Evolutionary conservation across 2,329 filamentous ascomycete genomes (phyloP), one percentile per base, ranked within the genome.

Genomic region (Pezicula radicicola): DNA sequence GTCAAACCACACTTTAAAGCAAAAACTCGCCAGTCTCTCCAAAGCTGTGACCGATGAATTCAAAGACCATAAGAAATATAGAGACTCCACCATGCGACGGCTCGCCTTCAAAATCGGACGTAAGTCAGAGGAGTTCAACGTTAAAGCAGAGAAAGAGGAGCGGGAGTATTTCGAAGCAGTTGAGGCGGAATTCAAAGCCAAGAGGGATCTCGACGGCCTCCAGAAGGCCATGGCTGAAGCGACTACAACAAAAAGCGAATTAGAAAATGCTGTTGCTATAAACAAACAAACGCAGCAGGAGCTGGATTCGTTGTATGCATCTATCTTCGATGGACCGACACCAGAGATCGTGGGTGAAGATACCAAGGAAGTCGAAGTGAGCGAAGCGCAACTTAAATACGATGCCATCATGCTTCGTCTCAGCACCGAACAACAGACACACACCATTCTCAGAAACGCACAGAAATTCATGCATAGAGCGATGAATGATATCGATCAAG

Each of bases 271-370:
- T 12, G 66, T 66, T 2, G 49, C 56, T 3, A 64, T 70, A 9
- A 73, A 78, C 52, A 59, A 61, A 4, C 58, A 66, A 36, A 72
- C 76, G 2, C 73, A 79, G 58, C 53, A 55, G 3, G 72, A 78
- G 18, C 72, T 83, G 6, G 77, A 83, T 55, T 63, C 62, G 3
- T 68, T 83, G 3, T 83, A 83, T 62, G 62, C 74, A n/a, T 70
- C 68, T 47, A 75, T 84, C 54, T 84, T 84, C 59, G 64, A 69
- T 9, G 79, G 79, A 0, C 73, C 75, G 5, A 81, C 78, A 1
- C 76, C 76, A 0, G 74, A 71, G 0, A 76, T 79, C 25, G 76
- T 77, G 0, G 75, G 75, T n/a, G 79, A 83, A 59, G 79, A 83
- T 52, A 60, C 66, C 27, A 66, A 66, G 48, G 78, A 83, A 60